Conservation (phyloP, 192 early-diverging fungal genomes). For the Funneliformis geosporum region DNA sequence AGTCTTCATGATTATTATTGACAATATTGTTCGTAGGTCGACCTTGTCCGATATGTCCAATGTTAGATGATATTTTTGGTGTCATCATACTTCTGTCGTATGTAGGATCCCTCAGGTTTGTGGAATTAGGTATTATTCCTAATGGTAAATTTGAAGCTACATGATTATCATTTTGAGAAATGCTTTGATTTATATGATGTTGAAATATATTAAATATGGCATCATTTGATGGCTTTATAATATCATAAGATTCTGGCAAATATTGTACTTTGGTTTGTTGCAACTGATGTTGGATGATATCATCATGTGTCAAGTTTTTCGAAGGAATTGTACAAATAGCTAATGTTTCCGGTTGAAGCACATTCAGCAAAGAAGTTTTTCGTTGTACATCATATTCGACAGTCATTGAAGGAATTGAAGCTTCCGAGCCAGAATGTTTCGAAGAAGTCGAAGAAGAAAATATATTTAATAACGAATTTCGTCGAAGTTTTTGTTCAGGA, state of each 20-base stretch:
- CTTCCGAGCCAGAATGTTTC: not conserved
- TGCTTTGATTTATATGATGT: not conserved
- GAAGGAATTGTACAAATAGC: not conserved
- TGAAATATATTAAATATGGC: not conserved
- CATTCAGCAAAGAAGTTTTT: constrained; percentile 18
- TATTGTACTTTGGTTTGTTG: not conserved
- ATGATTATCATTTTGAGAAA: not conserved
- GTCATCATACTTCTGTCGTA: not conserved
- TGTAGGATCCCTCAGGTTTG: not conserved
- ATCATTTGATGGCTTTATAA: not conserved
- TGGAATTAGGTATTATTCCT: not conserved
- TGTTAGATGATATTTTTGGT: not conserved
- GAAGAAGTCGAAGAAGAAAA: constrained; percentile 16
- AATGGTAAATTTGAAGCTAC: not conserved
- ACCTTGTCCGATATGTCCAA: constrained; percentile 23
- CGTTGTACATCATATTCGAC: not conserved
- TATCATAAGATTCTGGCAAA: not conserved
- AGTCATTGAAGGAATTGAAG: not conserved
- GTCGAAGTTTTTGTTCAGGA: constrained; percentile 28
- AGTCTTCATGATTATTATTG: not conserved
- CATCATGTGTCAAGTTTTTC: not conserved
- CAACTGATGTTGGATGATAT: not conserved
- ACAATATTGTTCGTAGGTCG: constrained; percentile 20
- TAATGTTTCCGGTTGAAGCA: constrained; percentile 18
- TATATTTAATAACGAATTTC: constrained; percentile 27